phyloP scores from a whole-genome alignment of 345 rosid genomes.

The Lepidium sativum region DNA sequence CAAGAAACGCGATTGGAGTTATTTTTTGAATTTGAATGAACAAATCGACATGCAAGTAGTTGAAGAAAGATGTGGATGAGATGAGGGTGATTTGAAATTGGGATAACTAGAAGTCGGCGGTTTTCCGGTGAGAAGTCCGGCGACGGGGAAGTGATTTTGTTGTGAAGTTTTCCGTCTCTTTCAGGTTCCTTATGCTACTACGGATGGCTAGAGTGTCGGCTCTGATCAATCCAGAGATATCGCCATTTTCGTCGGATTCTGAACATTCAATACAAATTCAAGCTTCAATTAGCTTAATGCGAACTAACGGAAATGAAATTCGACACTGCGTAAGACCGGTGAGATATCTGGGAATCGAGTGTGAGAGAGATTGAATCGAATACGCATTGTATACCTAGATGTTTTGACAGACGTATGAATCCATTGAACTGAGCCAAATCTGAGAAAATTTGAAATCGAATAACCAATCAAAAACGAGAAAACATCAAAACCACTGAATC shows the following conservation, averaged over 20 bases:
- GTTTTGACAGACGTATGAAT: slow-evolving; percentile 39
- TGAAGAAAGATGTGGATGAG: neutral
- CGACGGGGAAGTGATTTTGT: slow-evolving; percentile 36
- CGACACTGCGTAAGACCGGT: neutral
- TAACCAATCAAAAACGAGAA: neutral
- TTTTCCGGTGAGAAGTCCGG: slow-evolving; percentile 48
- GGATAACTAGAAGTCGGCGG: slow-evolving; percentile 46
- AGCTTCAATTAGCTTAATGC: neutral
- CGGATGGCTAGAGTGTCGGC: slow-evolving; percentile 48
- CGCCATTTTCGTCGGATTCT: slow-evolving; percentile 33
- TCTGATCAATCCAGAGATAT: slow-evolving; percentile 28
- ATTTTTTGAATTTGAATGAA: slow-evolving; percentile 5
- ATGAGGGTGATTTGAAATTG: neutral
- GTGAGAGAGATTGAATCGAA: neutral
- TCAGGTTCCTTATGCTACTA: slow-evolving; percentile 58
- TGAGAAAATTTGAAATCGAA: slow-evolving; percentile 20
- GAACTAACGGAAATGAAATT: neutral
- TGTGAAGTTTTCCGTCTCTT: slow-evolving; percentile 33
- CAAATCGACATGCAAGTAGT: slow-evolving; percentile 29
- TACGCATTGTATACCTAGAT: slow-evolving; percentile 52
- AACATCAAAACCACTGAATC: neutral
- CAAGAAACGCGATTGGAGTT: slow-evolving; percentile 15
- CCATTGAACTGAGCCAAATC: slow-evolving; percentile 78
- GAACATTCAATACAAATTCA: neutral
- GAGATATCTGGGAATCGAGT: neutral